A percentile compares a stretch with the other conserved stretches of the same genome.
These are phyloP conservation scores for Coemansia sp. DNA, from an alignment of 192 early-diverging fungal species.

Conservation along the genomic window DNA sequence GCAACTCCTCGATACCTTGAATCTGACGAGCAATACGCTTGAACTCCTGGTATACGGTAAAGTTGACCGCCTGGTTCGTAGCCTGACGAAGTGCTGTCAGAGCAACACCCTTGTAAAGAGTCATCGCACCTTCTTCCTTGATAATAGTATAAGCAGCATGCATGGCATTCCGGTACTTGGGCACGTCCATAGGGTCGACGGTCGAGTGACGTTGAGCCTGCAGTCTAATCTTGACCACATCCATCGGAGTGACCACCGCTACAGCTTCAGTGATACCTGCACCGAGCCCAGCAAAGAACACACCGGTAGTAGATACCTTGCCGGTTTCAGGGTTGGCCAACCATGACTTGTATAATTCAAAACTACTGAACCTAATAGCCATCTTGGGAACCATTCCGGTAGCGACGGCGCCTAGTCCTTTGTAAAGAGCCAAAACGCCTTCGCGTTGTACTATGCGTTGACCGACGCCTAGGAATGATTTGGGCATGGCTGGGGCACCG, in stretches of 20 bases:
- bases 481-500: slow-evolving; percentile 17
- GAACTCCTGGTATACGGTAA: slow-evolving; percentile 94
- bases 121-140: slow-evolving; percentile 82
- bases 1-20: slow-evolving; percentile 73
- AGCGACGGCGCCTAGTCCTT: slow-evolving; percentile 94
- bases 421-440: slow-evolving; percentile 88
- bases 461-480: slow-evolving; percentile 82
- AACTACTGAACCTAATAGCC: slow-evolving; percentile 97
- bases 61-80: slow-evolving; percentile 99
- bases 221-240: slow-evolving; percentile 97
- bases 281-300: slow-evolving; percentile 82
- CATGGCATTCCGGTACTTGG: slow-evolving; percentile 93
- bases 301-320: slow-evolving; percentile 63
- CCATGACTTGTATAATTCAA: slow-evolving; percentile 88
- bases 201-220: slow-evolving; percentile 96
- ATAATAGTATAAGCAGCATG: slow-evolving; percentile 91
- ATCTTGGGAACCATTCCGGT: slow-evolving; percentile 98
- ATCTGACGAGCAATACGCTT: slow-evolving; percentile 71
- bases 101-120: slow-evolving; percentile 92
- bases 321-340: slow-evolving; percentile 68
- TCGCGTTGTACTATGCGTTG: slow-evolving; percentile 82
- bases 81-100: slow-evolving; percentile 92
- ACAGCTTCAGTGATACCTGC: slow-evolving; percentile 95
- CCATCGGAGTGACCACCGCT: slow-evolving; percentile 96
- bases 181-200: slow-evolving; percentile 92